Evolutionary conservation across 2,329 filamentous ascomycete species (phyloP).

Genomic region (Aspergillus sp.): DNA sequence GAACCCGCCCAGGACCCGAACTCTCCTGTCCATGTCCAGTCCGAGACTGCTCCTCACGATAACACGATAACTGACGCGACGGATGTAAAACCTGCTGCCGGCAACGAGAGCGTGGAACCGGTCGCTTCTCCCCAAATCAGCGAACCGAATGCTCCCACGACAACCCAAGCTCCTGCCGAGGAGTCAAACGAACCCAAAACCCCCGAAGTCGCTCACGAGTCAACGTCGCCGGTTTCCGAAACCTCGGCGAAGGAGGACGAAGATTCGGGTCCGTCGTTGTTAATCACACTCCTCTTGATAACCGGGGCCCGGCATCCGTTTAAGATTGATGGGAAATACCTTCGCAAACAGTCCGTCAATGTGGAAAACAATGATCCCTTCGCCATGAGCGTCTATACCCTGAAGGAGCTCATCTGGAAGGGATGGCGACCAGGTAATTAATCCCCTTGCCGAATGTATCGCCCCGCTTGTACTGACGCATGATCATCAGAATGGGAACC

Average conservation of each 20-base stretch:
- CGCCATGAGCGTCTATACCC: conserved; percentile 86
- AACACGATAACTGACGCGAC: conserved; percentile 8
- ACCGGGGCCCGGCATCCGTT: conserved; percentile 84
- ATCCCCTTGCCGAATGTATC: neutral
- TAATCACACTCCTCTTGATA: conserved; percentile 78
- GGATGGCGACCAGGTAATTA: conserved; percentile 76
- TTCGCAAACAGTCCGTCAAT: conserved; percentile 75
- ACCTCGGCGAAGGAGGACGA: conserved; percentile 37
- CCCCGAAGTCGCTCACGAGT: conserved; percentile 16
- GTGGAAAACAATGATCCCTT: conserved; percentile 79
- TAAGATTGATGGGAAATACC: conserved; percentile 82
- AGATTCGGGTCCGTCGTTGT: conserved; percentile 36
- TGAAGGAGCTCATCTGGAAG: conserved; percentile 89
- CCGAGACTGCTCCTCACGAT: conserved; percentile 13
- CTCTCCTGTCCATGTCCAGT: conserved; percentile 5
- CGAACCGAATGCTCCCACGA: conserved; percentile 10
- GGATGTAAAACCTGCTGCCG: conserved; percentile 20
- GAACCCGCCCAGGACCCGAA: conserved; percentile 12
- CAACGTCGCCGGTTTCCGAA: conserved; percentile 25
- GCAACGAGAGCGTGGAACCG: conserved; percentile 23
- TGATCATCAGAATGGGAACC: conserved; percentile 70
- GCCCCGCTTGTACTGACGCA: conserved; percentile 5
- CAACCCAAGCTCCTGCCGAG: conserved; percentile 17
- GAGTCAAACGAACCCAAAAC: conserved; percentile 25
- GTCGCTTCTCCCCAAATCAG: conserved; percentile 14